Conservation (phyloP, 192 early-diverging fungal genomes). For the Podila minutissima region DNA sequence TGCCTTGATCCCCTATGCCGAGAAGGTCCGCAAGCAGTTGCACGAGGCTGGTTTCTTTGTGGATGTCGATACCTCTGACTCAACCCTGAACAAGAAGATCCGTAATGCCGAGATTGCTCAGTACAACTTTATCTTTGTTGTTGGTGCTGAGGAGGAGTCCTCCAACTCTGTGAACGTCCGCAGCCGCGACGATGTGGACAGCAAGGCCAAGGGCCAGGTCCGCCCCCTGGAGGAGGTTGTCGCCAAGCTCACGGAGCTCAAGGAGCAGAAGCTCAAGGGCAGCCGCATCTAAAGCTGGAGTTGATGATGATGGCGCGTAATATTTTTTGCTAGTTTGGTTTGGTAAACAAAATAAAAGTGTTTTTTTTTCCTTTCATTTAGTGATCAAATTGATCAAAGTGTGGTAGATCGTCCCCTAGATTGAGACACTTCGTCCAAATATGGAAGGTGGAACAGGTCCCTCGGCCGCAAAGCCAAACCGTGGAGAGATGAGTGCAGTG, state of each 20-base stretch:
- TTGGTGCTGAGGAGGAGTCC: conserved; percentile 85
- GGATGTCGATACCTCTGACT: conserved; percentile 87
- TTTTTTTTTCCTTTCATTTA: background rate
- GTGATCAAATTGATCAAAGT: background rate
- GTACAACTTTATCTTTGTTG: conserved; percentile 97
- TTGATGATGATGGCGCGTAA: background rate
- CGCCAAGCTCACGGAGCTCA: conserved; percentile 73
- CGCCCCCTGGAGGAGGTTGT: conserved; percentile 77
- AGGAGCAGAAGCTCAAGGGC: conserved; percentile 65
- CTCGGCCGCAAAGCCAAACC: no score
- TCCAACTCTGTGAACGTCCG: conserved; percentile 89
- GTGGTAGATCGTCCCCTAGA: background rate
- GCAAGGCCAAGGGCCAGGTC: conserved; percentile 85
- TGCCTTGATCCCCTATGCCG: conserved; percentile 84
- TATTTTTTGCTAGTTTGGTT: background rate
- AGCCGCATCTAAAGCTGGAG: conserved; percentile 61
- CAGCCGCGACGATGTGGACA: conserved; percentile 85
- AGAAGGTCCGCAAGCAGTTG: conserved; percentile 75
- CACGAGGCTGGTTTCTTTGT: conserved; percentile 80
- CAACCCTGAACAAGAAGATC: conserved; percentile 98
- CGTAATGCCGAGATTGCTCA: conserved; percentile 93
- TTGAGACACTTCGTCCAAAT: no score
- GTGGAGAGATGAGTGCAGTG: no score
- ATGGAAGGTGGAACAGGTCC: no score
- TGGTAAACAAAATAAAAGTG: background rate